phyloP scores from a whole-genome alignment of 306 rosid genomes.

The Betula pendula region DNA sequence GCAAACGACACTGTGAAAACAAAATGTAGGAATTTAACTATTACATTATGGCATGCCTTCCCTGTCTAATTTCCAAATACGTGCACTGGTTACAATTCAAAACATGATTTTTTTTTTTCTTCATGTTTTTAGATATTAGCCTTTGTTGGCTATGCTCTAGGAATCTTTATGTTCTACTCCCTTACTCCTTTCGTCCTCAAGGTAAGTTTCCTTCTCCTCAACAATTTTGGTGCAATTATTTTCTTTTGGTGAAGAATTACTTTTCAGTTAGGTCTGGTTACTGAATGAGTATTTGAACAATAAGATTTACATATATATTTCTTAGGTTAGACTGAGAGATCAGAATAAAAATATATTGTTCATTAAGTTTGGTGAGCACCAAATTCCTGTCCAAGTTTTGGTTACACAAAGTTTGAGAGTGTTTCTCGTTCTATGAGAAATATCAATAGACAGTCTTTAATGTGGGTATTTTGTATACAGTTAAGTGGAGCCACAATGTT shows the following conservation, averaged over 20 bases:
- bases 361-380: neutral
- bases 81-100: neutral
- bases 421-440: neutral
- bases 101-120: neutral
- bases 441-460: neutral
- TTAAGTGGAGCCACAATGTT: slow-evolving; percentile 44
- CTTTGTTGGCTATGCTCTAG: slow-evolving; percentile 29
- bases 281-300: neutral
- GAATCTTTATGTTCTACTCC: slow-evolving; percentile 41
- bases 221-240: neutral
- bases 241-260: neutral
- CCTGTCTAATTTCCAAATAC: neutral
- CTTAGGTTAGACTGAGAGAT: neutral
- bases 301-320: neutral
- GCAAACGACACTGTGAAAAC: neutral
- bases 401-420: neutral
- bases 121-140: slow-evolving; percentile 28
- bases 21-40: neutral
- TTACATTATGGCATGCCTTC: neutral
- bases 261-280: neutral
- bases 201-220: slow-evolving; percentile 21
- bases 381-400: neutral
- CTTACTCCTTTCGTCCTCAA: slow-evolving; percentile 40
- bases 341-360: neutral
- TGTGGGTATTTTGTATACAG: slow-evolving; percentile 16